Base-by-base conservation (phyloP, 2,329 filamentous ascomycete species). In the Fusarium albidum region DNA sequence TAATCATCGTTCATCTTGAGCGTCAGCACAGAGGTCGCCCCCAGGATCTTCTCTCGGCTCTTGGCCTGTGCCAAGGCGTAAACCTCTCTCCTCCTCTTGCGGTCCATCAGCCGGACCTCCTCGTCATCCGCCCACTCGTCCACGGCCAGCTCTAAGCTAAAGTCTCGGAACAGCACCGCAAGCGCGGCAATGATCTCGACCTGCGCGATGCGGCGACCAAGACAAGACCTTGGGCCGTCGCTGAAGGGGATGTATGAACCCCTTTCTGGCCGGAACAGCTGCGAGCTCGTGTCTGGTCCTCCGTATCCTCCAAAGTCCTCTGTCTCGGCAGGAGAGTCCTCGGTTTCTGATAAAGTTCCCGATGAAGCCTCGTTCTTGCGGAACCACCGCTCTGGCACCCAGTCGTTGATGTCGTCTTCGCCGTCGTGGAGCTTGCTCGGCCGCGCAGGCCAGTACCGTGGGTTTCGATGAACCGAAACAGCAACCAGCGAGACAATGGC, bases 331-430 rank as follows among this genome's bases (percentile, higher is more conserved):
- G 10, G 14, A 18, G n/a, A 26, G 26, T 46, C 44, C 11, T 47
- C 56, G 26, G 35, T 48, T 18, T 57, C 57, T 57, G 26, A 59
- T 6, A 63, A 48, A 11, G 32, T 47, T 25, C 18, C 29, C 43
- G 63, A 65, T 66, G 44, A 49, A 14, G 69, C 70, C 17, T 63
- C 65, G 14, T 49, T 66, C 9, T 63, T 67, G 17, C 76, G 73
- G 57, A 91, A 82, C 90, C 91, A 93, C 35, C 90, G 82, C 70
- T 91, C 87, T 0, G 90, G 89, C 40, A 85, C 77, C 71, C 87
- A 94, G 52, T 89, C 82, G 46, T 87, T 78, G 2, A 90, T 72
- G 63, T 93, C 89, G 42, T 82, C 73, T 14, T 71, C 56, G 18
- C 70, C 73, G 0, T 68, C 73, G 1, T 73, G 73, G 15, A 79